phyloP scores from a whole-genome alignment of 306 rosid species.

The Prunus mongolica region DNA sequence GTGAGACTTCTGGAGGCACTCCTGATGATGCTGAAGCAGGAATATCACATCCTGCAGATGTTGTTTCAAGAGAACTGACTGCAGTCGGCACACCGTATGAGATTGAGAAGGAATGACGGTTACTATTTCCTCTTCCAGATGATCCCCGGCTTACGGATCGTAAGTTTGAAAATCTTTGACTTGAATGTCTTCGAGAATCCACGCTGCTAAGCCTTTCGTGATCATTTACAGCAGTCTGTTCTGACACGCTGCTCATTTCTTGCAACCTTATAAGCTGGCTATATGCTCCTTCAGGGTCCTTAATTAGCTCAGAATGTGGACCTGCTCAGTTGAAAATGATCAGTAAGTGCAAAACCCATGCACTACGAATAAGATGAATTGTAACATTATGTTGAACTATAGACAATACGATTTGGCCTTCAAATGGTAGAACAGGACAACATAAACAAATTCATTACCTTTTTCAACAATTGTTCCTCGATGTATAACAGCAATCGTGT shows the following conservation, averaged over 20 bases:
- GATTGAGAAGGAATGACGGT: slow-evolving; percentile 42
- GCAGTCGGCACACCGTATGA: slow-evolving; percentile 37
- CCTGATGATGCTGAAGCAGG: slow-evolving; percentile 18
- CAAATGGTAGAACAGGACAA: background rate
- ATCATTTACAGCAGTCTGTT: slow-evolving; percentile 1
- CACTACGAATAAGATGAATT: background rate
- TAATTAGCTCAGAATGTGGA: slow-evolving; percentile 50
- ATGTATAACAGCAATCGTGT: slow-evolving; percentile 60
- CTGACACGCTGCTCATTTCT: slow-evolving; percentile 29
- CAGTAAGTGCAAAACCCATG: background rate
- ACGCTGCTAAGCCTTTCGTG: background rate
- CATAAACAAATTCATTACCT: slow-evolving; percentile 31
- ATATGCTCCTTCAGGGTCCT: slow-evolving; percentile 60
- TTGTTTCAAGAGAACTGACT: slow-evolving; percentile 25
- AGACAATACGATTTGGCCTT: background rate
- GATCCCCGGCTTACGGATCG: slow-evolving; percentile 55
- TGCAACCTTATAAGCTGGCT: slow-evolving; percentile 59
- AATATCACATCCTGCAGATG: slow-evolving; percentile 21
- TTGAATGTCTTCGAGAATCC: background rate
- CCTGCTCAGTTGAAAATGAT: slow-evolving; percentile 34
- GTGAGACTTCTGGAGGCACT: slow-evolving; percentile 37
- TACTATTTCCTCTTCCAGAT: slow-evolving; percentile 47
- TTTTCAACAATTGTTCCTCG: slow-evolving; percentile 62
- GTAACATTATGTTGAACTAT: background rate
- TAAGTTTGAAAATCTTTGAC: slow-evolving; percentile 14